phyloP scores from a whole-genome alignment of 345 rosid species.

The Arabidopsis arenosa region DNA sequence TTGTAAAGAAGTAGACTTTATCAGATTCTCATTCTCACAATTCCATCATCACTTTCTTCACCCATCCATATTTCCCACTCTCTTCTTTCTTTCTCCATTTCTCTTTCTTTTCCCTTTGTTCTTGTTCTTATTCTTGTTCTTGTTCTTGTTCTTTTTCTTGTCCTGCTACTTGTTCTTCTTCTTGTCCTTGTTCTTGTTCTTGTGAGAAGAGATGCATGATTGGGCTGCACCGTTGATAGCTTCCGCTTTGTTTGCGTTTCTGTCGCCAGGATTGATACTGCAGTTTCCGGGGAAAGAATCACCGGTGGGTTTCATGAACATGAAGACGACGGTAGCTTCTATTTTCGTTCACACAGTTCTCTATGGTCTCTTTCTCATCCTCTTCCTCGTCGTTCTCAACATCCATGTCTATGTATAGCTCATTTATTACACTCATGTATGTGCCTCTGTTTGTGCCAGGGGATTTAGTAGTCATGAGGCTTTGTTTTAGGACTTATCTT shows the following conservation, averaged over 20 bases:
- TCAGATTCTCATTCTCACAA: slow-evolving; percentile 30
- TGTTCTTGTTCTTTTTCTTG: not conserved
- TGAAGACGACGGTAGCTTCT: slow-evolving; percentile 86
- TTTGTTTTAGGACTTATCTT: not conserved
- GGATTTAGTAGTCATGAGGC: not conserved
- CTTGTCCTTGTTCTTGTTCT: slow-evolving; percentile 1
- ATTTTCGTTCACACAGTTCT: slow-evolving; percentile 74
- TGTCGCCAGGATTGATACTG: slow-evolving; percentile 73
- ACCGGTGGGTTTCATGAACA: slow-evolving; percentile 76
- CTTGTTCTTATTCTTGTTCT: no score
- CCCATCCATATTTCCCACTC: slow-evolving; percentile 8
- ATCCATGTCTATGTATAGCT: slow-evolving; percentile 62
- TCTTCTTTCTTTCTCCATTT: slow-evolving; percentile 1
- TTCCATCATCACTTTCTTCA: slow-evolving; percentile 13
- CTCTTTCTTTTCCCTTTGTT: slow-evolving; percentile 10
- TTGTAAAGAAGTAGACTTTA: slow-evolving; percentile 34
- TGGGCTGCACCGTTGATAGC: slow-evolving; percentile 96
- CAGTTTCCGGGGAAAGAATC: slow-evolving; percentile 79
- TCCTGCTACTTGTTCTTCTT: slow-evolving; percentile 5
- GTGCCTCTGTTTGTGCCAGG: slow-evolving; percentile 16
- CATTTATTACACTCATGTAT: not conserved
- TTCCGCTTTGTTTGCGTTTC: slow-evolving; percentile 80
- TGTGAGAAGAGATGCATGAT: slow-evolving; percentile 60
- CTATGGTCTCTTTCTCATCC: slow-evolving; percentile 69
- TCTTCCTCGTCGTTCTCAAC: slow-evolving; percentile 74